Conservation (phyloP, 2,329 filamentous ascomycete species). For the Ceratocystis alfenasii region DNA sequence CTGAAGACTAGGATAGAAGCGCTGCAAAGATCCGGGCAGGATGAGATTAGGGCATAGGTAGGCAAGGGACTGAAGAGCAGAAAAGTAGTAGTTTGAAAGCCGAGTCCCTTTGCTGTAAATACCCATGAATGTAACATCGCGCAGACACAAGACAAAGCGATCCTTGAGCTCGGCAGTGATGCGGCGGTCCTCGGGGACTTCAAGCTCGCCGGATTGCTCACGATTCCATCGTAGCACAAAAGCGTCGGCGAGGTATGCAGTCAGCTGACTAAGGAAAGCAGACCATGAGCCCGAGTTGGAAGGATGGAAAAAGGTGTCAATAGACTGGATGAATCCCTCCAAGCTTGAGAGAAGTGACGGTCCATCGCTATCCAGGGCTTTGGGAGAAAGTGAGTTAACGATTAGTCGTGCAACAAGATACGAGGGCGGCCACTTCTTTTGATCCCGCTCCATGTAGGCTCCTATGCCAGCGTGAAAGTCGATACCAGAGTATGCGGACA, state of each 20-base stretch:
- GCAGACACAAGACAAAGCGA: slow-evolving; percentile 78
- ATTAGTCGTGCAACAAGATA: slow-evolving; percentile 92
- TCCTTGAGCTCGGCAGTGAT: slow-evolving; percentile 72
- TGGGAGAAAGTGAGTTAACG: slow-evolving; percentile 80
- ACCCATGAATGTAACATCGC: slow-evolving; percentile 95
- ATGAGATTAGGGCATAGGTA: slow-evolving; percentile 87
- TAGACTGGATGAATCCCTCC: slow-evolving; percentile 83
- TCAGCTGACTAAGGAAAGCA: slow-evolving; percentile 74
- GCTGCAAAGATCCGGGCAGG: slow-evolving; percentile 80
- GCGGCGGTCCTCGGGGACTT: slow-evolving; percentile 65
- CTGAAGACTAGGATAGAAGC: slow-evolving; percentile 94
- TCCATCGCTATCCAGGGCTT: slow-evolving; percentile 55
- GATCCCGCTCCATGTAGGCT: slow-evolving; percentile 79
- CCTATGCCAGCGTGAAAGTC: slow-evolving; percentile 76
- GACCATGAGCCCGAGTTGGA: slow-evolving; percentile 94
- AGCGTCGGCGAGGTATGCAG: slow-evolving; percentile 85
- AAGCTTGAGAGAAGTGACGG: slow-evolving; percentile 74
- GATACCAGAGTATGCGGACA: slow-evolving; percentile 77
- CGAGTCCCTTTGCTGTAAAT: slow-evolving; percentile 92
- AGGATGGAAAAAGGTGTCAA: slow-evolving; percentile 97
- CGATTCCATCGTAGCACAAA: slow-evolving; percentile 98
- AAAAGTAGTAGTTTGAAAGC: slow-evolving; percentile 82
- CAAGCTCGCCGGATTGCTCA: slow-evolving; percentile 83
- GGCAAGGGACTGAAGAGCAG: slow-evolving; percentile 75
- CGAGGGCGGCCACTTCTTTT: slow-evolving; percentile 79